Base-by-base conservation (phyloP, 2,329 filamentous ascomycete genomes). In the Fusarium euwallaceae region DNA sequence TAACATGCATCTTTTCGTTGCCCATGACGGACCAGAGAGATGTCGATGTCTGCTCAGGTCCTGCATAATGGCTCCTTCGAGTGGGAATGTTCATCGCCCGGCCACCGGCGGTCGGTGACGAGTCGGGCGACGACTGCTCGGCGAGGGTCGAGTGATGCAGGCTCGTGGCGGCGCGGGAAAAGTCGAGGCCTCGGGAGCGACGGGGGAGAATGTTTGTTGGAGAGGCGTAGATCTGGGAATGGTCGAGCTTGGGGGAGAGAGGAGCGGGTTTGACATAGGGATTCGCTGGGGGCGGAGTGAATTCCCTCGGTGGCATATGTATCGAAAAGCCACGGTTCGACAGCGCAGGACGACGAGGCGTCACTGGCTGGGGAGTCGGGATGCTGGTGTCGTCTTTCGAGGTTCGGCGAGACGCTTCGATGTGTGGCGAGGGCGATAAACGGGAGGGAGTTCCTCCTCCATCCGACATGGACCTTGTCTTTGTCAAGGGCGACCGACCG, bases 71-170 rank as follows among this genome's bases (percentile, higher is more conserved):
- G 36, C 85, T 84, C 68, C 86, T 83, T 60, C 88, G 86, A 48
- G 85, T 84, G 9, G 90, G 90, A 59, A 92, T 92, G 78, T 89
- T 91, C 86, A 92, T 90, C 29, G 88, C 90, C 72, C 86, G 84
- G 41, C 93, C 91, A 62, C 92, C 92, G 64, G 97, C 92, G 14
- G 93, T 95, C 1, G 97, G 97, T 1, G 95, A 98, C 0, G 95
- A 97, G 81, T 97, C 95, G 4, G 95, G 95, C 6, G 94, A 97
- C 1, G 94, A 93, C 81, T 93, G 91, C 77, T 98, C 94, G 66
- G 96, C 95, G 10, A 98, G 89, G 0, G 94, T 98, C 17, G 96
- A 98, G 83, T 98, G 97, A 84, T 98, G 97, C 24, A 99, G 88
- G 81, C 95, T 97, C 12, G 96, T 98, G 72, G 95, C 97, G 12